These are phyloP conservation scores for Blastocystis sp. DNA, from an alignment of 352 stramenopile genomes.

Conservation along the genomic window DNA sequence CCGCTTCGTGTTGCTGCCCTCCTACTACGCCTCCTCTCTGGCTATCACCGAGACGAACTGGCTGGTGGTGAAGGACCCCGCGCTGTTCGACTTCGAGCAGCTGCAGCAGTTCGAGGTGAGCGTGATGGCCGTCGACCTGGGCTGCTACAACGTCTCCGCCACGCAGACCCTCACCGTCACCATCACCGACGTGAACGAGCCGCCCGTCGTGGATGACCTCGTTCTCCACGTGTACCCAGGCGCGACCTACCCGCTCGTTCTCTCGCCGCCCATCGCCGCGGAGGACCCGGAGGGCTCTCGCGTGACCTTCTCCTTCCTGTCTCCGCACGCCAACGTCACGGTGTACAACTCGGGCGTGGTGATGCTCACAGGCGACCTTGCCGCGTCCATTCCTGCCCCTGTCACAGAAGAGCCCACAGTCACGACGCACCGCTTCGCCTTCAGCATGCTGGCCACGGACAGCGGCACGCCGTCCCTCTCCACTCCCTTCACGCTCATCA, in stretches of 20 bases:
- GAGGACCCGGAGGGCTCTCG: slow-evolving; percentile 27
- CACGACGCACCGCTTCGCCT: not conserved
- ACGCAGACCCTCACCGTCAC: not conserved
- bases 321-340: not conserved
- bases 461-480: not conserved
- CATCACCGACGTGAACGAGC: slow-evolving; percentile 35
- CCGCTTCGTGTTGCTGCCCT: slow-evolving; percentile 18
- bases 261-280: slow-evolving; percentile 7
- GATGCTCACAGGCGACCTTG: not conserved
- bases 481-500: slow-evolving; percentile 9
- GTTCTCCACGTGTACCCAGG: not conserved
- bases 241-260: slow-evolving; percentile 8
- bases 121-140: slow-evolving; percentile 3
- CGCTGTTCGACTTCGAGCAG: slow-evolving; percentile 6
- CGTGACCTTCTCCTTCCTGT: not conserved
- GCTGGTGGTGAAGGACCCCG: not conserved
- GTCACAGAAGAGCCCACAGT: too few relatives aligned
- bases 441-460: not conserved
- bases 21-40: not conserved
- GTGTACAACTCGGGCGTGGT: not conserved
- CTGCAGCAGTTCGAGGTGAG: not conserved
- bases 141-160: slow-evolving; percentile 6
- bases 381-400: not conserved
- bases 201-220: not conserved
- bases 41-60: not conserved